These are phyloP conservation scores for Saccharomyces hybrid DNA, from an alignment of 1,139 yeast species.

Conservation along the genomic window DNA sequence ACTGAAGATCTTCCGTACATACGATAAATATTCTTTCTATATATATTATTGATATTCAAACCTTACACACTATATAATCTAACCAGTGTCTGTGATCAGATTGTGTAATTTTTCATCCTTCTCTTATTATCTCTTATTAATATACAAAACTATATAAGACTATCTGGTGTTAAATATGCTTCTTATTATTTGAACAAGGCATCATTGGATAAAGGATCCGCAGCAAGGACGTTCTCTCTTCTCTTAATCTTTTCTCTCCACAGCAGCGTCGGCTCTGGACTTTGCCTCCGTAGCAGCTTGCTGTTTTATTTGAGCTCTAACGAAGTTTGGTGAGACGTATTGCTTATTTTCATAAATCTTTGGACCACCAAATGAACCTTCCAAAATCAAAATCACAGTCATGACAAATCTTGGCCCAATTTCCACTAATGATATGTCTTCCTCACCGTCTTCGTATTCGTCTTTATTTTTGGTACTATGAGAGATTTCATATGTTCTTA, in stretches of 20 bases:
- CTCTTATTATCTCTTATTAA: slow-evolving; percentile 1
- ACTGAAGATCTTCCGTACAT: slow-evolving; percentile 12
- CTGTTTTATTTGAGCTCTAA: slow-evolving; percentile 79
- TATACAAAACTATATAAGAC: background rate
- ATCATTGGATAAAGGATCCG: slow-evolving; percentile 80
- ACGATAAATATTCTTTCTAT: slow-evolving; percentile 1
- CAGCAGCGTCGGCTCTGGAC: slow-evolving; percentile 71
- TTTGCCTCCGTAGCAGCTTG: slow-evolving; percentile 76
- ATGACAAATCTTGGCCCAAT: slow-evolving; percentile 95
- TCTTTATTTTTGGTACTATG: slow-evolving; percentile 55
- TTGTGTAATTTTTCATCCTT: background rate
- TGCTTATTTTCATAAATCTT: slow-evolving; percentile 95
- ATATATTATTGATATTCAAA: background rate
- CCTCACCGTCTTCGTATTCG: slow-evolving; percentile 39
- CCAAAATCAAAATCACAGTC: slow-evolving; percentile 84
- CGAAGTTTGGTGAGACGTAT: slow-evolving; percentile 91
- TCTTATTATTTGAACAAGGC: slow-evolving; percentile 51
- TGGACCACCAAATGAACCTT: slow-evolving; percentile 97
- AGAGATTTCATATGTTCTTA: slow-evolving; percentile 86
- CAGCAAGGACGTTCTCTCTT: slow-evolving; percentile 66
- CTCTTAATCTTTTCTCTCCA: slow-evolving; percentile 67
- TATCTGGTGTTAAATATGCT: background rate
- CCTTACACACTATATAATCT: background rate
- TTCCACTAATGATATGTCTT: slow-evolving; percentile 73
- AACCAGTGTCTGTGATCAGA: background rate